phyloP scores from a whole-genome alignment of 306 rosid species.

The Vigna nakashimae region DNA sequence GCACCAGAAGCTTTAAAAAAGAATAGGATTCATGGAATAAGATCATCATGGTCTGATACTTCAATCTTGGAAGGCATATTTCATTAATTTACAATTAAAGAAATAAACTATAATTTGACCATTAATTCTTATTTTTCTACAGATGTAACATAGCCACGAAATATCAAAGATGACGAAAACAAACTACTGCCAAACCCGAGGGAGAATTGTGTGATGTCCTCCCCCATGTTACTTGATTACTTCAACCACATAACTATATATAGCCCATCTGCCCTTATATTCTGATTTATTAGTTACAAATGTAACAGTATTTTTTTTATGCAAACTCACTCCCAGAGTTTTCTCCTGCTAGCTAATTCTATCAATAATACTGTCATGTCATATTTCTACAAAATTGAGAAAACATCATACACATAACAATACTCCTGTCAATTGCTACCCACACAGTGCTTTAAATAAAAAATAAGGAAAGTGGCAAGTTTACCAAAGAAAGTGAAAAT shows the following conservation, averaged over 20 bases:
- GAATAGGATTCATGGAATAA: not conserved
- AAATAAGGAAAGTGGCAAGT: not conserved
- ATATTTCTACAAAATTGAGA: slow-evolving; percentile 31
- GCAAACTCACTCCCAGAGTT: not conserved
- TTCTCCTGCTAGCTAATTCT: not conserved
- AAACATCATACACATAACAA: slow-evolving; percentile 18
- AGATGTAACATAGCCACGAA: slow-evolving; percentile 7
- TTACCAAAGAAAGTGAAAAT: slow-evolving; percentile 15
- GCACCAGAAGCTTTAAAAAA: slow-evolving; percentile 18
- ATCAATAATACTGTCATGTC: not conserved
- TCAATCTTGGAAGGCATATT: not conserved
- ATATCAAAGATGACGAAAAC: slow-evolving; percentile 31
- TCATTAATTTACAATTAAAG: not conserved
- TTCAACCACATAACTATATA: not conserved
- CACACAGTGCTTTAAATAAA: slow-evolving; percentile 20
- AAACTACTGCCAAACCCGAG: not conserved
- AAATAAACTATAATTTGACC: slow-evolving; percentile 6
- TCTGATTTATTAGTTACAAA: not conserved
- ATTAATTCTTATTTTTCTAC: slow-evolving; percentile 6
- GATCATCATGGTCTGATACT: not conserved
- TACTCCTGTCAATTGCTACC: not conserved
- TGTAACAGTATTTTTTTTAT: not conserved
- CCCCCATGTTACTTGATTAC: slow-evolving; percentile 18
- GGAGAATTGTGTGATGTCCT: slow-evolving; percentile 27
- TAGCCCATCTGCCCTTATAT: slow-evolving; percentile 16